Base-by-base conservation (phyloP, 2,329 filamentous ascomycete genomes). In the Tolypocladium paradoxum region DNA sequence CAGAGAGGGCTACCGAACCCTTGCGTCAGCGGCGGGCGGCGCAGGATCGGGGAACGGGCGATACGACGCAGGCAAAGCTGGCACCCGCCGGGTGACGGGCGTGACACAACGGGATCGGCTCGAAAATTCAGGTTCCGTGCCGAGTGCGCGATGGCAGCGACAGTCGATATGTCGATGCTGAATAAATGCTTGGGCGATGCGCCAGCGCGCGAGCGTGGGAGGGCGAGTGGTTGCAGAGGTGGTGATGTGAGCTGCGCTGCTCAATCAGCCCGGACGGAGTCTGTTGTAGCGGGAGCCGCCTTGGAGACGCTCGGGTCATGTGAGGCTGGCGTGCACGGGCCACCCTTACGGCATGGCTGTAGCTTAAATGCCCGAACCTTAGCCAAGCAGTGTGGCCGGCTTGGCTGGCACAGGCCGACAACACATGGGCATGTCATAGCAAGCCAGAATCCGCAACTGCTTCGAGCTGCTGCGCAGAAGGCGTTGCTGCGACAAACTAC, bases 271-370 rank as follows among this genome's bases (percentile, higher is more conserved):
- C 2, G 12, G 43, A 47, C 2, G 12, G 43, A 47, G 8, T 35
- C 47, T 14, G 48, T 43, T 45, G 37, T 43, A 46, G 43, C 54
- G 29, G 20, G 33, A 16, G 54, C 50, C 34, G 43, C 49, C 33
- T 52, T 50, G 55, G 54, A 55, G 55, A 58, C 53, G 55, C 55
- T 55, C 46, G 55, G 63, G 62, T 68, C 66, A 68, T 67, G 63
- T 67, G 65, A 67, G 60, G 53, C 37, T 48, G 33, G 34, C 3
- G 56, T 52, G 66, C 64, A 66, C 61, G 59, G 60, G 54, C 61
- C 61, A 58, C 11, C 53, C 54, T 53, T 37, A 22, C 43, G 29
- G 38, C 38, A 27, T 54, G 46, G 31, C 49, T 52, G 24, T 38
- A 46, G 31, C 43, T 12, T 31, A 29, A 46, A 31, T 27, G 27